Evolutionary conservation across 805 yeast genomes (phyloP).

Genomic region (Clavispora santaluciae): DNA sequence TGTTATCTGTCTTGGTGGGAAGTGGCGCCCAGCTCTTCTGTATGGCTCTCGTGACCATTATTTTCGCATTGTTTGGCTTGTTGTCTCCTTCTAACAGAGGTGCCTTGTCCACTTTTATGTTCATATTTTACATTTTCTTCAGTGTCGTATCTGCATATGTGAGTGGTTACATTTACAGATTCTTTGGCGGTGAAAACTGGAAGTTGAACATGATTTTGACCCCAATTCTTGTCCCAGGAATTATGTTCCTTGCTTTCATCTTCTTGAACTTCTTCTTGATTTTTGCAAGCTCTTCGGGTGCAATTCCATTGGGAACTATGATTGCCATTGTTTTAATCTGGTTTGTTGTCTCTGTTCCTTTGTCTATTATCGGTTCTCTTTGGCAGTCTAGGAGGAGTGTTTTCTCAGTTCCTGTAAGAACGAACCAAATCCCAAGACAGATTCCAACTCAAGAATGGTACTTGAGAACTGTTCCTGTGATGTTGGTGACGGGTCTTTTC

Average conservation of each 20-base stretch:
- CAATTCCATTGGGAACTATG: constrained; percentile 90
- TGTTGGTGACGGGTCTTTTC: constrained; percentile 80
- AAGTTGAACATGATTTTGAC: constrained; percentile 77
- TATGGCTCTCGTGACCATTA: constrained; percentile 68
- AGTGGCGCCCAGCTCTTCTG: constrained; percentile 80
- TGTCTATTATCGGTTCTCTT: constrained; percentile 79
- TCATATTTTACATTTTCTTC: constrained; percentile 73
- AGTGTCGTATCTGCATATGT: constrained; percentile 83
- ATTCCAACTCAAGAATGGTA: constrained; percentile 90
- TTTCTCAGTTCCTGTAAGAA: constrained; percentile 71
- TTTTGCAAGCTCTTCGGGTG: constrained; percentile 80
- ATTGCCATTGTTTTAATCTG: constrained; percentile 74
- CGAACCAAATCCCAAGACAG: constrained; percentile 95
- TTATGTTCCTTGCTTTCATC: constrained; percentile 57
- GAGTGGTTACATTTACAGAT: constrained; percentile 81
- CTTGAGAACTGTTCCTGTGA: constrained; percentile 59
- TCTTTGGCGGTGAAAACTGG: constrained; percentile 91
- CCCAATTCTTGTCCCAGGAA: constrained; percentile 82
- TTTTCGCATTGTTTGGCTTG: constrained; percentile 83
- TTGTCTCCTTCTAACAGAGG: constrained; percentile 95
- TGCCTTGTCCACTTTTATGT: constrained; percentile 83
- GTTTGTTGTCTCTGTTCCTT: constrained; percentile 81
- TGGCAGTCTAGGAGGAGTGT: constrained; percentile 62
- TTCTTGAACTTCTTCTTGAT: constrained; percentile 79
- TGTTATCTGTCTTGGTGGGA: constrained; percentile 78